phyloP scores from a whole-genome alignment of 495 filamentous ascomycete species.

The Penicillium riverlandense region DNA sequence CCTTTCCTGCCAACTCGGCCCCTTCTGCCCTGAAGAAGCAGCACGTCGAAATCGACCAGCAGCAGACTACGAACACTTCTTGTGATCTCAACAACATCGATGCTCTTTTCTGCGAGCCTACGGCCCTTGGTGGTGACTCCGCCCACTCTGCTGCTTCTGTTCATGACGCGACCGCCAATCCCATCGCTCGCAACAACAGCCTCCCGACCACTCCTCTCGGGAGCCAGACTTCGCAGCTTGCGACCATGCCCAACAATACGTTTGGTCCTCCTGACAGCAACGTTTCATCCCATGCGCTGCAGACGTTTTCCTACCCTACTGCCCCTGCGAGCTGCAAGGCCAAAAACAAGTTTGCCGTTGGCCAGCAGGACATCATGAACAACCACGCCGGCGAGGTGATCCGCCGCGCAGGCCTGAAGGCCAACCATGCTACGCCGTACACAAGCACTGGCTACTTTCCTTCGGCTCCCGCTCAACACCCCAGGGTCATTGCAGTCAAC shows the following conservation, averaged over 20 bases:
- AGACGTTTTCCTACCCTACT: background rate
- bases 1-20: background rate
- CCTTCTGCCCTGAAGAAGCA: background rate
- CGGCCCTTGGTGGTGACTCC: no score
- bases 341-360: background rate
- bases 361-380: background rate
- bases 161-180: no score
- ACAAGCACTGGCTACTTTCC: background rate
- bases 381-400: background rate
- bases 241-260: background rate
- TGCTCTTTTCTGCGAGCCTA: background rate
- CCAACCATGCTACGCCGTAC: background rate
- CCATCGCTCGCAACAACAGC: no score
- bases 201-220: no score
- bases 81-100: background rate
- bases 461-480: background rate
- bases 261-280: background rate
- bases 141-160: no score
- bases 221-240: background rate
- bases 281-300: background rate
- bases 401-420: background rate
- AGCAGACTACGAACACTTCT: background rate
- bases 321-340: background rate
- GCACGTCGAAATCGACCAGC: background rate
- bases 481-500: background rate